Base-by-base conservation (phyloP, 2,329 filamentous ascomycete species). In the Diplodia sapinea region DNA sequence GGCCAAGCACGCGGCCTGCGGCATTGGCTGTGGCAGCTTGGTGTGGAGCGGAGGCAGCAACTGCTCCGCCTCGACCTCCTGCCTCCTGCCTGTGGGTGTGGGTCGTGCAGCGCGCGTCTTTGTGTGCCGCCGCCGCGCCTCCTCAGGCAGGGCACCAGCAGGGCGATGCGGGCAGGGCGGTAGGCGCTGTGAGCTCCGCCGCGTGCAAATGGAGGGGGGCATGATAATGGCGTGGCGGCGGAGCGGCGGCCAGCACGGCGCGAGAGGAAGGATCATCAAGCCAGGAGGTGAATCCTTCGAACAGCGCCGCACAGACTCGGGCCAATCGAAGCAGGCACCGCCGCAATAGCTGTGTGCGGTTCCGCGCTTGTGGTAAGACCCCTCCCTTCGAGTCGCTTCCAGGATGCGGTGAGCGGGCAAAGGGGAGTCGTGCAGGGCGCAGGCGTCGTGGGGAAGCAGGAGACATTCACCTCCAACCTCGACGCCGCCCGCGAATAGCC, bases 281-380 rank as follows among this genome's bases (percentile, higher is more conserved):
- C 59, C 59, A 63, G 59, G 59, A 63, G 59, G 17, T 63, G 59
- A 63, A 63, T 63, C 59, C 59, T 63, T 63, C 59, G 59, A 50
- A 6, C 59, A 63, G 43, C 47, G 59, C 59, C 59, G 59, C 59
- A 63, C 59, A 23, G 59, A 63, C 59, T 62, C 59, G 29, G 13
- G 43, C 43, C 43, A 63, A 51, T 63, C 59, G 26, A 31, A 38
- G n/a, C 40, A 61, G 40, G 43, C 59, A 38, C 47, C 59, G 47
- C 59, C 59, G 47, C 59, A 40, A 13, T 2, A 56, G 54, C 54
- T 56, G 54, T 31, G 54, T 59, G 55, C 33, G 33, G 55, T 59
- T 59, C 55, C 55, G 38, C 55, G 55, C 36, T 23, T 43, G 8
- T 59, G 55, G 55, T 59, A 43, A 56, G 20, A 38, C 36, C 54